phyloP scores from a whole-genome alignment of 805 yeast species.

The Yamadazyma scolyti region DNA sequence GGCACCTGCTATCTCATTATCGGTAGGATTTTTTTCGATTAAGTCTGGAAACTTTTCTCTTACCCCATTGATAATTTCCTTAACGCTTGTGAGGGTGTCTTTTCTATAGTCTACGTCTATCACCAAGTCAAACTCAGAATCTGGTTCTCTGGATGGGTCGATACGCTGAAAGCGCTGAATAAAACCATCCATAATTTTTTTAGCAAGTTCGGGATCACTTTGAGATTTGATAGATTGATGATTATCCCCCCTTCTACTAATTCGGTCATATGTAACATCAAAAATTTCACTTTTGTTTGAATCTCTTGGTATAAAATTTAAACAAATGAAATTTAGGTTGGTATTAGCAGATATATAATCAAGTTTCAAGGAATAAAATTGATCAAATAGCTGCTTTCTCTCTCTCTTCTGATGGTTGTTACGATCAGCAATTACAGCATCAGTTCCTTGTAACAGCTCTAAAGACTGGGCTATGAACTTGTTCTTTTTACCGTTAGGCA shows the following conservation, averaged over 20 bases:
- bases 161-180: slow-evolving; percentile 65
- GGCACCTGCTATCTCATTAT: slow-evolving; percentile 40
- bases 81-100: slow-evolving; percentile 38
- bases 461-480: slow-evolving; percentile 48
- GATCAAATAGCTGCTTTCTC: slow-evolving; percentile 60
- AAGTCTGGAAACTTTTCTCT: slow-evolving; percentile 41
- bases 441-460: slow-evolving; percentile 21
- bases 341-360: slow-evolving; percentile 32
- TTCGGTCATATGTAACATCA: slow-evolving; percentile 56
- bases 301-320: slow-evolving; percentile 51
- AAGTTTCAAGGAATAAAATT: slow-evolving; percentile 41
- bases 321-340: slow-evolving; percentile 57
- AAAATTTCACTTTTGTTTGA: slow-evolving; percentile 35
- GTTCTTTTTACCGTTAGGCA: slow-evolving; percentile 44
- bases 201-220: slow-evolving; percentile 47
- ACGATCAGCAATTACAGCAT: slow-evolving; percentile 71
- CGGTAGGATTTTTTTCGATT: slow-evolving; percentile 35
- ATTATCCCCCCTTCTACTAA: slow-evolving; percentile 71
- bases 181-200: slow-evolving; percentile 71
- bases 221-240: slow-evolving; percentile 75
- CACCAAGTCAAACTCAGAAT: slow-evolving; percentile 59
- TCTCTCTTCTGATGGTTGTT: slow-evolving; percentile 77
- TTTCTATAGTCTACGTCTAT: slow-evolving; percentile 50
- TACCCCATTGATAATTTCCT: slow-evolving; percentile 25
- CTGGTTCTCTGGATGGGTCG: slow-evolving; percentile 48